These are phyloP conservation scores for Rusavskia elegans DNA, from an alignment of 495 filamentous ascomycete species.

Conservation along the genomic window DNA sequence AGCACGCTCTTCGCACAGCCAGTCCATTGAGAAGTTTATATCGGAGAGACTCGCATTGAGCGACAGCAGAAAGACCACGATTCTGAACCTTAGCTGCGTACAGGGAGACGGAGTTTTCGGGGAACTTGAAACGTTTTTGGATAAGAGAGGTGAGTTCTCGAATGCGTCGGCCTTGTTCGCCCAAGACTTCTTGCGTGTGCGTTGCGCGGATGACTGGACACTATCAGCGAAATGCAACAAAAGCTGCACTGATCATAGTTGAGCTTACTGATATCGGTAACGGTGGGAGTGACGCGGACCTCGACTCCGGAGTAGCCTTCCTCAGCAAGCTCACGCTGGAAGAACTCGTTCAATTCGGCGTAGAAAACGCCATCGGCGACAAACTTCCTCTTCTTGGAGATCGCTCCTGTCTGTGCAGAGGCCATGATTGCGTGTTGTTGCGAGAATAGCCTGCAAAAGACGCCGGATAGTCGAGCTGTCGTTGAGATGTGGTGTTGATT, in stretches of 20 bases:
- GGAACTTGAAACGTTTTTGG: constrained; percentile 99
- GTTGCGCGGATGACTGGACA: constrained; percentile 83
- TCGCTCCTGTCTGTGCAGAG: constrained; percentile 47
- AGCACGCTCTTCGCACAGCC: constrained; percentile 93
- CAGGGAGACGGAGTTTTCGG: constrained; percentile 98
- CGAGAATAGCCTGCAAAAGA: background rate
- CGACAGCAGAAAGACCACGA: constrained; percentile 97
- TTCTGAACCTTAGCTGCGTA: constrained; percentile 99
- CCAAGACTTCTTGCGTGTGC: constrained; percentile 98
- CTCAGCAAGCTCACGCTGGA: constrained; percentile 99
- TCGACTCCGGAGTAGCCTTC: constrained; percentile 99
- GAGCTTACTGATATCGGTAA: constrained; percentile 88
- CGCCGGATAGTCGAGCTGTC: constrained; percentile 1
- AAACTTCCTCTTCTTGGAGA: constrained; percentile 99
- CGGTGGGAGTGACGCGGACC: constrained; percentile 97
- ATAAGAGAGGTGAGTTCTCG: constrained; percentile 99
- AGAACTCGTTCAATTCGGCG: constrained; percentile 99
- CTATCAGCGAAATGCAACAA: background rate
- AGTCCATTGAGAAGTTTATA: constrained; percentile 99
- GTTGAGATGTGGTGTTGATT: constrained; percentile 11
- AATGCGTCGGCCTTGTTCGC: constrained; percentile 98
- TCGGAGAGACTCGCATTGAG: constrained; percentile 98
- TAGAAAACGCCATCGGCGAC: constrained; percentile 99
- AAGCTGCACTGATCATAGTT: background rate
- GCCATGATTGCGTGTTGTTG: constrained; percentile 36